These are phyloP conservation scores for Sporisorium reilianum DNA, from an alignment of 1,284 basidiomycete species.

Conservation along the genomic window DNA sequence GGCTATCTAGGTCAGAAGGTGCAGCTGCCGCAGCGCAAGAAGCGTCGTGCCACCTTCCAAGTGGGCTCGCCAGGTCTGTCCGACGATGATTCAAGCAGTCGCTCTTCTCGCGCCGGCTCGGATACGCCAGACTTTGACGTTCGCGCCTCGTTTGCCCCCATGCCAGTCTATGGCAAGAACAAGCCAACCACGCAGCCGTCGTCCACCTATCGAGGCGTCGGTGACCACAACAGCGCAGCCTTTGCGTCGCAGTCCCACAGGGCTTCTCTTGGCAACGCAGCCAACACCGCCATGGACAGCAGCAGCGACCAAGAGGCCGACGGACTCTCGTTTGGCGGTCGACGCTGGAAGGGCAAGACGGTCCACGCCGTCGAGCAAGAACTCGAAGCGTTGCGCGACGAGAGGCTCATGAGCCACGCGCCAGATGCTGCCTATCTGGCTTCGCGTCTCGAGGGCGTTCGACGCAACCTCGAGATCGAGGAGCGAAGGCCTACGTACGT, in stretches of 20 bases:
- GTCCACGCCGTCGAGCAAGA: constrained; percentile 64
- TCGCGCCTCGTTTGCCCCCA: constrained; percentile 58
- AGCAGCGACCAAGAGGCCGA: constrained; percentile 37
- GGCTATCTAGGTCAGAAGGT: constrained; percentile 29
- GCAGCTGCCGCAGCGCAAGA: constrained; percentile 38
- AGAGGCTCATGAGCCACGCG: constrained; percentile 61
- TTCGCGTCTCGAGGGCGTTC: constrained; percentile 56
- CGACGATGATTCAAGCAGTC: constrained; percentile 28
- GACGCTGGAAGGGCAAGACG: constrained; percentile 63
- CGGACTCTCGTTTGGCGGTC: constrained; percentile 53
- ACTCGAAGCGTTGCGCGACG: constrained; percentile 58
- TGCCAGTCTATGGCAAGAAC: constrained; percentile 40
- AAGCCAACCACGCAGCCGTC: constrained; percentile 12
- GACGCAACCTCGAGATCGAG: constrained; percentile 60
- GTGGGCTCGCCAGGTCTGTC: constrained; percentile 49
- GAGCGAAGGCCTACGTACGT: constrained; percentile 47
- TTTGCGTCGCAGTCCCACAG: constrained; percentile 2
- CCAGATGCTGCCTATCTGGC: constrained; percentile 63
- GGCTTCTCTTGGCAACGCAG: not conserved
- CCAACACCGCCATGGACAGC: constrained; percentile 2
- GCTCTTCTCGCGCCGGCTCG: constrained; percentile 35
- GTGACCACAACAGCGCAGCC: constrained; percentile 7
- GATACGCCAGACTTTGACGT: constrained; percentile 55
- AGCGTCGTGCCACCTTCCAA: constrained; percentile 43
- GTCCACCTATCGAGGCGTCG: constrained; percentile 22